Evolutionary conservation across 2,329 filamentous ascomycete genomes (phyloP).

Genomic region (Aspergillus sp.): DNA sequence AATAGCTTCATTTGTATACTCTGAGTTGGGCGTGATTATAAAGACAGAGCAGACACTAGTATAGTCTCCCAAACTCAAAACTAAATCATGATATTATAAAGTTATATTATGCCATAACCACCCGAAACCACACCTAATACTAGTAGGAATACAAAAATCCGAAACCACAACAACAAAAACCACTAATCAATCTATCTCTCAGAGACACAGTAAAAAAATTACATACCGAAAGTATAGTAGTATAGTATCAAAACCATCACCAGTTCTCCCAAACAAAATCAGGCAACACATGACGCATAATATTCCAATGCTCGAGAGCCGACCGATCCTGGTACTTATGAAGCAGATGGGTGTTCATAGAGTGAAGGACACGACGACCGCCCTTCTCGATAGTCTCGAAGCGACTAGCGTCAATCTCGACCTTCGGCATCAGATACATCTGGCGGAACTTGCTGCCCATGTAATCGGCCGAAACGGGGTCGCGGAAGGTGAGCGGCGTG

Average conservation of each 20-base stretch:
- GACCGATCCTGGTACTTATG: conserved; percentile 72
- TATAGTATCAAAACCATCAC: conserved; percentile 46
- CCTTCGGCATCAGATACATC: conserved; percentile 69
- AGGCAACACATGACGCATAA: conserved; percentile 86
- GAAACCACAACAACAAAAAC: background rate
- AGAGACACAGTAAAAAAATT: background rate
- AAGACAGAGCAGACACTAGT: too few species aligned
- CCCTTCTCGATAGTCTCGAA: conserved; percentile 48
- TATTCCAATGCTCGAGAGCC: conserved; percentile 81
- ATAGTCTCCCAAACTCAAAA: too few species aligned
- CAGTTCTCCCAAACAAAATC: conserved; percentile 81
- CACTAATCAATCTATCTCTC: too few species aligned
- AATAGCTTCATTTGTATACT: too few species aligned
- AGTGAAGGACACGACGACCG: conserved; percentile 43
- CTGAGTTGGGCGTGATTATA: too few species aligned
- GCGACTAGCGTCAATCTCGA: conserved; percentile 61
- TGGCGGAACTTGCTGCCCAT: conserved; percentile 70
- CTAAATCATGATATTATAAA: too few species aligned
- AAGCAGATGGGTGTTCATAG: conserved; percentile 64
- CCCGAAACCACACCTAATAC: background rate
- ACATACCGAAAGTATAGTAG: background rate
- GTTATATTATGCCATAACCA: background rate
- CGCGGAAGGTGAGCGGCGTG: conserved; percentile 64
- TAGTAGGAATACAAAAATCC: background rate
- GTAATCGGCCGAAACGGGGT: conserved; percentile 65